Evolutionary conservation across 1,284 basidiomycete species (phyloP).

Genomic region (Phellopilus nigrolimitatus): DNA sequence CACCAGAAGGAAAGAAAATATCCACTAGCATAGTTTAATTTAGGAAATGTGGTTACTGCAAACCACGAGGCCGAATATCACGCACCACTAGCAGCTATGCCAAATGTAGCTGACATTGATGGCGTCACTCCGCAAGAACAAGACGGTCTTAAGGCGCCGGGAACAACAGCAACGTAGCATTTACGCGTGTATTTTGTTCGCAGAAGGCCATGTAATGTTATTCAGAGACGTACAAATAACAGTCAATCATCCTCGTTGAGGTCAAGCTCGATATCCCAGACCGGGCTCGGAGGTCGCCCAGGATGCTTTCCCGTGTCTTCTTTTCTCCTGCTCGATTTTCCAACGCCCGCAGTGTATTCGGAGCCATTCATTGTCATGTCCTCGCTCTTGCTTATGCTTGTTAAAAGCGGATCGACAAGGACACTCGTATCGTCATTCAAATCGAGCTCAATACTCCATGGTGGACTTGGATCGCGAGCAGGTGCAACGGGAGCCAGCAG

Average conservation of each 20-base stretch:
- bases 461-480: conserved; percentile 28
- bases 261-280: conserved; percentile 60
- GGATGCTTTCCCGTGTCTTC: conserved; percentile 18
- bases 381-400: conserved; percentile 12
- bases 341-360: conserved; percentile 16
- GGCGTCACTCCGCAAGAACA: too few species aligned
- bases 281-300: conserved; percentile 38
- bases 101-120: too few species aligned
- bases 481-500: conserved; percentile 13
- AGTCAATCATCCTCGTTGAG: conserved; percentile 29
- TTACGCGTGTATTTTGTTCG: too few species aligned
- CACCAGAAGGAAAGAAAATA: too few species aligned
- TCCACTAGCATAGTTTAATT: too few species aligned
- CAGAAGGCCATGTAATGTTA: neutral
- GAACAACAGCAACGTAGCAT: too few species aligned
- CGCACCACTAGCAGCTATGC: too few species aligned
- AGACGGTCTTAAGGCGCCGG: too few species aligned
- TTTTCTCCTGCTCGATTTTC: conserved; percentile 25
- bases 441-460: conserved; percentile 39
- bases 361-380: too few species aligned
- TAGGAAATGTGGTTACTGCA: too few species aligned
- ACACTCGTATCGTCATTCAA: conserved; percentile 27
- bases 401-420: conserved; percentile 21
- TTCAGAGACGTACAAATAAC: neutral
- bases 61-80: too few species aligned